Evolutionary conservation across 495 filamentous ascomycete species (phyloP).

Genomic region (Friedmanniomyces simplex): DNA sequence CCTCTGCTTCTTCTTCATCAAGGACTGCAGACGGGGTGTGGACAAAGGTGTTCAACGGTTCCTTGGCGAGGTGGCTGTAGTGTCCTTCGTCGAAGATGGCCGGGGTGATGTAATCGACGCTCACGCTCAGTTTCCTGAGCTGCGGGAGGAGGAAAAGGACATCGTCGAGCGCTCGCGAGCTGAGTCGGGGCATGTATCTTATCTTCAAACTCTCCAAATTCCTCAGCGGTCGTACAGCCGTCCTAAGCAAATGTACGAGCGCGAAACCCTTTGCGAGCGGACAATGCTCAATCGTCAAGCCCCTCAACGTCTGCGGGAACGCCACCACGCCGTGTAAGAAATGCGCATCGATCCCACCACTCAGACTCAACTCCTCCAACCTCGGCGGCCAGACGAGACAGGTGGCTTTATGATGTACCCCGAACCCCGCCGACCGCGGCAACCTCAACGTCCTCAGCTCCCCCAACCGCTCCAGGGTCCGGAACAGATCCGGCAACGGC

Average conservation of each 20-base stretch:
- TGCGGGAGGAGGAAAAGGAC: constrained; percentile 21
- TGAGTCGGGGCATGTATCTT: constrained; percentile 20
- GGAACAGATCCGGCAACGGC: constrained; percentile 41
- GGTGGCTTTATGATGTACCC: constrained; percentile 16
- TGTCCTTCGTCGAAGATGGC: constrained; percentile 17
- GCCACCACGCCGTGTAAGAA: constrained; percentile 31
- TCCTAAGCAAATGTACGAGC: constrained; percentile 11
- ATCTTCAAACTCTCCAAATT: constrained; percentile 16
- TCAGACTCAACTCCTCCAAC: constrained; percentile 35
- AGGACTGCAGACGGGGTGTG: background rate
- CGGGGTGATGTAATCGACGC: constrained; percentile 27
- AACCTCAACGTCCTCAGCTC: constrained; percentile 44
- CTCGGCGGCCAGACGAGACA: constrained; percentile 36
- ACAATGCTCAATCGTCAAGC: constrained; percentile 32
- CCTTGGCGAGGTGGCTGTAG: background rate
- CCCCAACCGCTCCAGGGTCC: constrained; percentile 40
- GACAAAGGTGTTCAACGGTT: background rate
- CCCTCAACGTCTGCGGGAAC: constrained; percentile 27
- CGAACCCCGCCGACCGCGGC: constrained; percentile 40
- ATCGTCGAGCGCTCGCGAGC: constrained; percentile 18
- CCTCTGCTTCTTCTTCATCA: background rate
- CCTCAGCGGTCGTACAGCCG: constrained; percentile 5
- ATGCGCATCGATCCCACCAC: constrained; percentile 35
- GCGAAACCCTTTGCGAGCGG: constrained; percentile 15
- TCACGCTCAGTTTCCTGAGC: constrained; percentile 22